Conservation (phyloP, 176 grass and related monocot genomes). For the Musa beccarii region DNA sequence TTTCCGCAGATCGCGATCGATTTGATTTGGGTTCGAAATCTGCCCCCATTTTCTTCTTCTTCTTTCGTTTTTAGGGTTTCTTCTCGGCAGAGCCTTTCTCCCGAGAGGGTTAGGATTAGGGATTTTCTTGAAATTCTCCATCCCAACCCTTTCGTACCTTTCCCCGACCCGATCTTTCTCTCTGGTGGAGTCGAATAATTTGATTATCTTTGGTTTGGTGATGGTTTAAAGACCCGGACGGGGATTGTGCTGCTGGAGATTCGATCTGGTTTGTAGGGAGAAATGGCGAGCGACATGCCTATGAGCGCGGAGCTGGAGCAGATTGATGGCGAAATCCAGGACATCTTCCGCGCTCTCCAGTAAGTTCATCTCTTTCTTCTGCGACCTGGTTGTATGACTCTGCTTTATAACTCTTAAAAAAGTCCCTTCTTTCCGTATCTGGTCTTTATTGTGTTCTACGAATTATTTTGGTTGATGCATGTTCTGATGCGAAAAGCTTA, state of each 20-base stretch:
- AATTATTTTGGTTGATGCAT: no score
- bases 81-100: not conserved
- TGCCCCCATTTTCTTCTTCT: no score
- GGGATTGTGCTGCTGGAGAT: not conserved
- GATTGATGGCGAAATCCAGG: constrained; percentile 89
- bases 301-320: constrained; percentile 86
- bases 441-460: not conserved
- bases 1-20: no score
- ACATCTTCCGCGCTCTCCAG: constrained; percentile 96
- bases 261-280: not conserved
- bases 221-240: not conserved
- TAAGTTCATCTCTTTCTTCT: constrained; percentile 30
- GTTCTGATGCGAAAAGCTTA: no score
- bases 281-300: constrained; percentile 59
- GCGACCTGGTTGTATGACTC: not conserved
- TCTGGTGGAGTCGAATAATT: not conserved
- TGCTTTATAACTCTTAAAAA: not conserved
- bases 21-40: no score
- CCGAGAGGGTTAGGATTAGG: not conserved
- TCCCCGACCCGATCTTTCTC: not conserved
- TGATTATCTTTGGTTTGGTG: not conserved
- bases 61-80: no score
- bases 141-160: not conserved
- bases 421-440: not conserved
- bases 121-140: not conserved